Conservation (phyloP, 805 yeast genomes). For the Saturnispora sekii region DNA sequence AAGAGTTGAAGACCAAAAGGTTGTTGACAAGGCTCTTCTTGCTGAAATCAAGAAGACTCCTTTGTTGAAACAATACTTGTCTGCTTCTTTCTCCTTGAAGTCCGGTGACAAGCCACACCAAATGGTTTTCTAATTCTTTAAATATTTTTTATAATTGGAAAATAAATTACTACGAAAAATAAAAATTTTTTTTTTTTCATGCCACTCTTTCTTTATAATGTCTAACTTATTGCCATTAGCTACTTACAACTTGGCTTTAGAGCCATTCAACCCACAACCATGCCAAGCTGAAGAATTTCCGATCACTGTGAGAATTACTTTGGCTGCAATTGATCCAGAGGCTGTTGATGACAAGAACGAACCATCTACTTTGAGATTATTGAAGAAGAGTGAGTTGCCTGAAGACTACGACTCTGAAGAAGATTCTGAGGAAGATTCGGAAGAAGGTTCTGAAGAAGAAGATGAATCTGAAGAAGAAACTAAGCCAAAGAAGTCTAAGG, state of each 20-base stretch:
- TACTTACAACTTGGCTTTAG: slow-evolving; percentile 73
- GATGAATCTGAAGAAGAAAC: slow-evolving; percentile 32
- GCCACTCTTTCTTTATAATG: slow-evolving; percentile 30
- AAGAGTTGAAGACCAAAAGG: slow-evolving; percentile 95
- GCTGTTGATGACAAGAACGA: slow-evolving; percentile 68
- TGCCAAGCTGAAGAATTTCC: slow-evolving; percentile 84
- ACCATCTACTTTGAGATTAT: slow-evolving; percentile 84
- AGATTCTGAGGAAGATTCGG: slow-evolving; percentile 34
- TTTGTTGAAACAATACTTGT: slow-evolving; percentile 91
- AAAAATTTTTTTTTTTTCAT: background rate
- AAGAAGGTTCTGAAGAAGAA: slow-evolving; percentile 32
- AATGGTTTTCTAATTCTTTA: slow-evolving; percentile 72
- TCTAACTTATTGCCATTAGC: slow-evolving; percentile 73
- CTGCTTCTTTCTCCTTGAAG: slow-evolving; percentile 92
- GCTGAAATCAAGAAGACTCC: slow-evolving; percentile 96
- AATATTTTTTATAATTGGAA: slow-evolving; percentile 2
- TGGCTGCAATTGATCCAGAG: slow-evolving; percentile 93
- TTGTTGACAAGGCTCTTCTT: slow-evolving; percentile 85
- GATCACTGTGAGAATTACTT: slow-evolving; percentile 79
- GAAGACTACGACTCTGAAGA: slow-evolving; percentile 31
- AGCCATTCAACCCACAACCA: slow-evolving; percentile 81
- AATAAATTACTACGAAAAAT: background rate
- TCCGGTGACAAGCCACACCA: slow-evolving; percentile 98
- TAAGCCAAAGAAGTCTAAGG: slow-evolving; percentile 25
- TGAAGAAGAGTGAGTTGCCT: slow-evolving; percentile 50